A percentile compares a stretch with the other conserved stretches of the same genome.
These are phyloP conservation scores for Anthracocystis walkeri DNA, from an alignment of 1,284 basidiomycete genomes.

Conservation along the genomic window DNA sequence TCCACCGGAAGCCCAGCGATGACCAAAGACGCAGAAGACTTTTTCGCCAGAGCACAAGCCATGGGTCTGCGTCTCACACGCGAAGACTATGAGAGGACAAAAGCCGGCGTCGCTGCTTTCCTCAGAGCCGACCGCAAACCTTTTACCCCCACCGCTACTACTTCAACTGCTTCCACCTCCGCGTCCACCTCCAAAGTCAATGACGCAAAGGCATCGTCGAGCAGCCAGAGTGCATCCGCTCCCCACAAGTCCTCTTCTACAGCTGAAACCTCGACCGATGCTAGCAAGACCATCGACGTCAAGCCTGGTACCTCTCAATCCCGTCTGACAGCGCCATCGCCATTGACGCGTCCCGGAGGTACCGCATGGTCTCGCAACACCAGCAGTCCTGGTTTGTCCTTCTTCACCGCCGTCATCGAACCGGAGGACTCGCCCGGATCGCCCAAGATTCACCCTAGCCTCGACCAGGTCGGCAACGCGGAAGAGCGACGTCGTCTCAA, in stretches of 20 bases:
- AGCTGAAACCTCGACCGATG: slow-evolving; percentile 3
- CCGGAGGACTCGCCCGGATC: slow-evolving; percentile 36
- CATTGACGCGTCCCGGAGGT: slow-evolving; percentile 23
- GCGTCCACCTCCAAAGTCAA: slow-evolving; percentile 12
- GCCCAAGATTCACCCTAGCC: slow-evolving; percentile 43
- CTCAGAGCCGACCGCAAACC: slow-evolving; percentile 62
- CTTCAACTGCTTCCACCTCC: slow-evolving; percentile 6
- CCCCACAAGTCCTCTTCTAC: slow-evolving; percentile 2
- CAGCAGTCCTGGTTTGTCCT: slow-evolving; percentile 53
- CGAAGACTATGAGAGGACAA: slow-evolving; percentile 65
- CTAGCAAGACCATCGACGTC: slow-evolving; percentile 12
- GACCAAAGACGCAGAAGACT: slow-evolving; percentile 58
- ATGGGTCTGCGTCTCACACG: slow-evolving; percentile 64
- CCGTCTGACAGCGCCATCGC: slow-evolving; percentile 31
- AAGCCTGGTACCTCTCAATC: slow-evolving; percentile 18
- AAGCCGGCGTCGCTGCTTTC: slow-evolving; percentile 66
- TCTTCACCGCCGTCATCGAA: slow-evolving; percentile 56
- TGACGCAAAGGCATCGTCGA: slow-evolving; percentile 12
- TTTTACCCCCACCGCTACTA: slow-evolving; percentile 13
- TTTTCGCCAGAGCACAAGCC: slow-evolving; percentile 65
- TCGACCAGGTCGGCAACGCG: slow-evolving; percentile 57
- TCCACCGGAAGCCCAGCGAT: slow-evolving; percentile 15
- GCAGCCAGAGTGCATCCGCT: slow-evolving; percentile 4
- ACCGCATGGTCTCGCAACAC: slow-evolving; percentile 41
- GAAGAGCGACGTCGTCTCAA: slow-evolving; percentile 55